Base-by-base conservation (phyloP, 805 yeast species). In the Zygoascus flipseniorum region DNA sequence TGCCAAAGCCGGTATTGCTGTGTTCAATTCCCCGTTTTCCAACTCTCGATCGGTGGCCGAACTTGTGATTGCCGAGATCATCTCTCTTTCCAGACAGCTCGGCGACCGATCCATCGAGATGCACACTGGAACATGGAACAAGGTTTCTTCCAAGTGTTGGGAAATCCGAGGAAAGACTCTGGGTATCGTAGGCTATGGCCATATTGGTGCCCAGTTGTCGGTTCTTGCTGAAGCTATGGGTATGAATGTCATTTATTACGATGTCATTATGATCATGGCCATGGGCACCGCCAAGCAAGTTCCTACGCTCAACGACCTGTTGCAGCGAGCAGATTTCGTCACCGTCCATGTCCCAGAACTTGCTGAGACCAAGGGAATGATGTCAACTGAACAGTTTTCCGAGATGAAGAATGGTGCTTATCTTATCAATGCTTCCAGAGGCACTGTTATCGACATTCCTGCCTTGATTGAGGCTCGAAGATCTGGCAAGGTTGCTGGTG, bases 1-100 rank as follows among this genome's bases (percentile, higher is more conserved):
- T 54, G 97, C 98, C 59, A 80, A 84, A 65, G 79, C 80, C 49
- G 99, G 99, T 74, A 80, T 92, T 69, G 90, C 97, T 47, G 99
- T 93, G 23, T 93, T 93, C 84, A 89, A 89, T 79, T 90, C 99
- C 35, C 99, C 99, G 50, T 93, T 93, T 76, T 89, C 97, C 60
- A 93, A 93, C 78, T 92, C 98, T 39, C 85, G 99, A 75, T 89
- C 97, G 2, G 99, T 93, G 44, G 99, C 99, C 56, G 99, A 93
- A 75, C 79, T 93, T 63, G 96, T 95, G 52, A 89, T 93, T 69
- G 95, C 93, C 60, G 97, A 93, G 75, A 83, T 93, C 68, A 89
- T 93, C 69, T 76, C 93, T 47, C 78, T 93, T 65, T 96, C 99
- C 31, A 85, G 99, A 76, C 99, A 93, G 76, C 72, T 92, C 58